These are phyloP conservation scores for Lachancea meyersii DNA, from an alignment of 805 yeast genomes.

Conservation along the genomic window DNA sequence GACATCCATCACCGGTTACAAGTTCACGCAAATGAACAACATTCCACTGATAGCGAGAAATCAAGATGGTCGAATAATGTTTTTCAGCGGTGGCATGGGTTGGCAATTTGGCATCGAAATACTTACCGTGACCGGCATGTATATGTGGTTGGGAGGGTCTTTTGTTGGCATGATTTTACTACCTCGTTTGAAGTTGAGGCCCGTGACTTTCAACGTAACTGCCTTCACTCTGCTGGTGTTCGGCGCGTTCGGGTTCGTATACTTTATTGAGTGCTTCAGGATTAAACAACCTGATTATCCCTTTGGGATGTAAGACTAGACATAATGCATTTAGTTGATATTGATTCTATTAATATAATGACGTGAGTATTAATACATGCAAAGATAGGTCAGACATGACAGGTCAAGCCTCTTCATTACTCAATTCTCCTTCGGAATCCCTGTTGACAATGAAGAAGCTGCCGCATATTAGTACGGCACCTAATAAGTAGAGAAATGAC, in stretches of 20 bases:
- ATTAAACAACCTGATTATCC: slow-evolving; percentile 30
- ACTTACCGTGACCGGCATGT: slow-evolving; percentile 45
- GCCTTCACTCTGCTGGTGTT: slow-evolving; percentile 13
- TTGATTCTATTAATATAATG: neutral
- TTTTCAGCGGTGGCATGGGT: slow-evolving; percentile 56
- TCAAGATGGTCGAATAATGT: slow-evolving; percentile 46
- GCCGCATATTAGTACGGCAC: slow-evolving; percentile 72
- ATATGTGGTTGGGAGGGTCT: slow-evolving; percentile 40
- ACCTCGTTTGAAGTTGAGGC: slow-evolving; percentile 21
- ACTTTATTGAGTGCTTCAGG: slow-evolving; percentile 23
- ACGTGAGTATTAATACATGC: slow-evolving; percentile 4
- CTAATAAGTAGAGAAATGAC: slow-evolving; percentile 59
- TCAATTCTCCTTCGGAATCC: slow-evolving; percentile 59
- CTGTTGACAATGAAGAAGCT: slow-evolving; percentile 82
- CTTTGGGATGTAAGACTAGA: slow-evolving; percentile 11
- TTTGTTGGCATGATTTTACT: slow-evolving; percentile 39
- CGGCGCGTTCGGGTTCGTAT: slow-evolving; percentile 20
- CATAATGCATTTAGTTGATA: neutral
- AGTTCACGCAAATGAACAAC: slow-evolving; percentile 52
- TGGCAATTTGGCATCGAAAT: slow-evolving; percentile 72
- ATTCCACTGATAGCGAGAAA: slow-evolving; percentile 57
- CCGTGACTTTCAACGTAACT: slow-evolving; percentile 18
- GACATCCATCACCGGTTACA: slow-evolving; percentile 53
- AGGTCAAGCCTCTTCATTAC: neutral
- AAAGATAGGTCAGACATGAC: neutral